Evolutionary conservation across 1,284 basidiomycete species (phyloP), one percentile per base, ranked within the genome.

Genomic region (Microbotryomycetes sp.): DNA sequence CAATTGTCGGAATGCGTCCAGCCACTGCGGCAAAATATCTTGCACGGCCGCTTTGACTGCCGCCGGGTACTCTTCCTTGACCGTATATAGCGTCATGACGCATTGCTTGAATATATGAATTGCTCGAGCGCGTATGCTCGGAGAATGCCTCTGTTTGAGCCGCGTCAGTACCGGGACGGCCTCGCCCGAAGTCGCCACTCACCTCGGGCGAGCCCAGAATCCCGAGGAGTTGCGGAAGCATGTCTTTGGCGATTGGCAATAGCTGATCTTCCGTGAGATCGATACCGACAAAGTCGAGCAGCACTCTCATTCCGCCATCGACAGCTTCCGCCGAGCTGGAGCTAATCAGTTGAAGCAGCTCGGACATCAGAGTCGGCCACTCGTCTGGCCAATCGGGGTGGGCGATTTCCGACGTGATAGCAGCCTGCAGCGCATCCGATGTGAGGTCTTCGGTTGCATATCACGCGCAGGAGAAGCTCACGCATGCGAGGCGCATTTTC

Each of bases 371-470:
- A 52, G 87, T 83, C 0, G 91, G 88, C 72, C 89, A 96, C 80
- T 92, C 88, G 74, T 94, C 90, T 11, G 92, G 91, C 90, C 90
- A 96, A 77, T 96, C 91, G 66, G 83, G 86, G 64, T 85, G 85
- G 24, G 91, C 91, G 65, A 96, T 86, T 1, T 83, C 83, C 13
- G 91, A 91, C 21, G 92, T 76, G 3, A 86, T 85, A 69, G 86
- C 87, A 3, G 91, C 91, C 88, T 92, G 62, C 23, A 21, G 16
- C 29, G 45, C 4, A 45, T 21, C 28, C 21, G 18, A 46, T 28
- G 29, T 4, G 18, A 0, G 3, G 1, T 4, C 11, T 23, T 58
- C 16, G 52, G 56, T 18, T 9, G 23, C 15, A 21, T 16, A 21
- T 1, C 2, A 3, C 46, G 35, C 35, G 41, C 57, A 51, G 9